These are phyloP conservation scores for Penicillium ochrochloron DNA, from an alignment of 495 filamentous ascomycete genomes.

Conservation along the genomic window DNA sequence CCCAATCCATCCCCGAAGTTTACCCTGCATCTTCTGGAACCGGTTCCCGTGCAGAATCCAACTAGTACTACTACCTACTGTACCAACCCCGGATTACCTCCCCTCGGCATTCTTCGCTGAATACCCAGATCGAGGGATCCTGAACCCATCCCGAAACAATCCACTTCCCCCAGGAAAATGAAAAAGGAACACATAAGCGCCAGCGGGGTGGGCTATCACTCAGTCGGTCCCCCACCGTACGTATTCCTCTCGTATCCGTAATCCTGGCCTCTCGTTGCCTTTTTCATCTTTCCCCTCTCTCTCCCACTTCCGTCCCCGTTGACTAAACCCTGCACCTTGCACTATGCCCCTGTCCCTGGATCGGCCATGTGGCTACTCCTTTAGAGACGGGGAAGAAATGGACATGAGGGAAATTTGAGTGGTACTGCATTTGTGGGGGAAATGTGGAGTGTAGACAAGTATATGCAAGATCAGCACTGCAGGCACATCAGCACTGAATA, in stretches of 20 bases:
- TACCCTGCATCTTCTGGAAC: constrained; percentile 2
- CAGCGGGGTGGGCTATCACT: neutral
- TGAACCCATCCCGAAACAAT: constrained; percentile 9
- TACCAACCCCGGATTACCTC: neutral
- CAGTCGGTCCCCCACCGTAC: neutral
- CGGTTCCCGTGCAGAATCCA: neutral
- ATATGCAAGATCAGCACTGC: neutral
- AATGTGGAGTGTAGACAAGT: neutral
- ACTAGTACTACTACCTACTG: neutral
- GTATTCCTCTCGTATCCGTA: neutral
- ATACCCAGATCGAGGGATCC: constrained; percentile 6
- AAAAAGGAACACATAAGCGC: constrained; percentile 22
- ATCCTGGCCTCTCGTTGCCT: neutral
- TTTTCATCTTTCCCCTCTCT: neutral
- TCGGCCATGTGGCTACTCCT: constrained; percentile 13
- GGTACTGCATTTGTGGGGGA: neutral
- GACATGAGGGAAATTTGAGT: neutral
- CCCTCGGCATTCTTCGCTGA: neutral
- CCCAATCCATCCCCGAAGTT: neutral
- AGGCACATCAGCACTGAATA: neutral
- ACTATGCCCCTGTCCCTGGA: constrained; percentile 8
- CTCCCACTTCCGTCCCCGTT: no score
- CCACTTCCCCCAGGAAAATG: constrained; percentile 2
- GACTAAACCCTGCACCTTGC: neutral
- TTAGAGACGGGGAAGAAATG: constrained; percentile 6